Base-by-base conservation (phyloP, 179 eudicot species). In the Silene coronaria region DNA sequence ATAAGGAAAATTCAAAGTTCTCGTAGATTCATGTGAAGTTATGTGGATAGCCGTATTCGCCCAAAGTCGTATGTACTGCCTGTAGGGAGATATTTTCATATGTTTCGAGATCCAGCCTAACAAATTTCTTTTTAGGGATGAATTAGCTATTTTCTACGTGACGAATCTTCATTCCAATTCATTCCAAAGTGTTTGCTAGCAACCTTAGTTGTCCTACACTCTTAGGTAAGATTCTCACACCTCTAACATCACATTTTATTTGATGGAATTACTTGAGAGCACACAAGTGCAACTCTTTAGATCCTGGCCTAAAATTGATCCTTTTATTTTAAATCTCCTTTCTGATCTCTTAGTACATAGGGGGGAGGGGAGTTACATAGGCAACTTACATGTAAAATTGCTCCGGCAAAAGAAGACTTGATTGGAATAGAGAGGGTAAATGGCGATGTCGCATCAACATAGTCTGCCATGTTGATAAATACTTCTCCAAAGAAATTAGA, bases 401-500 rank as follows among this genome's bases (percentile, higher is more conserved):
- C 88, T 62, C 81, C 81, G 38, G 83, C 70, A 67, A 60, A 81
- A 16, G 88, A 76, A 65, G 78, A 84, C 67, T 81, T 75, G 61
- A 85, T 79, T 72, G 86, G 88, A 53, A 83, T 72, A 66, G 82
- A 79, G 23, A 85, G 76, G 12, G 86, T 79, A 74, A 57, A 78
- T 14, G 88, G 86, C n/a, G 81, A 68, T 9, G 76, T 75, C 71
- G 84, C 84, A 58, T 81, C 81, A 8, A 79, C 81, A 77, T 76
- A 83, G 67, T 81, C 86, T 70, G 86, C 86, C 64, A 85, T 59
- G 59, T 85, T 83, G 7, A 85, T 75, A 5, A 79, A 75, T 67
- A 81, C 82, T 74, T 85, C 88, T 55, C 88, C 88, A 70, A 77
- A 24, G 28, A 85, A 83, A n/a, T 83, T 81, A 24, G 83, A 75